These are phyloP conservation scores for Lecanicillium sp. DNA, from an alignment of 2,329 filamentous ascomycete genomes.

Conservation along the genomic window DNA sequence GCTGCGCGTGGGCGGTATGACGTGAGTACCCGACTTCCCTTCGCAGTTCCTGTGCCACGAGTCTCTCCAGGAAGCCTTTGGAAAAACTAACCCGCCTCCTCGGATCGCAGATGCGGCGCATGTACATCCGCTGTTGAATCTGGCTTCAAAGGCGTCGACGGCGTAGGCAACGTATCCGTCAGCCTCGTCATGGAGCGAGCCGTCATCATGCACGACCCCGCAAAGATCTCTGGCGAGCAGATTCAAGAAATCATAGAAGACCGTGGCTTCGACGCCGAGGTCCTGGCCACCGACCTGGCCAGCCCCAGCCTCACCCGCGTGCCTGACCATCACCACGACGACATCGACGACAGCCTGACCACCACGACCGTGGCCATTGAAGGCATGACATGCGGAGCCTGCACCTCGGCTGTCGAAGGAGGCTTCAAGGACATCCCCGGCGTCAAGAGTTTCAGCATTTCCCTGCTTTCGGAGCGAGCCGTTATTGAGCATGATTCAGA, in stretches of 20 bases:
- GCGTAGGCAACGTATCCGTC: constrained; percentile 80
- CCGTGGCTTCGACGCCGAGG: constrained; percentile 81
- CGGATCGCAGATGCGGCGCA: constrained; percentile 68
- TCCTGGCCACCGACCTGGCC: constrained; percentile 74
- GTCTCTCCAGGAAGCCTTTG: not conserved
- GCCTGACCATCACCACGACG: constrained; percentile 20
- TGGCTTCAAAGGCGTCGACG: constrained; percentile 75
- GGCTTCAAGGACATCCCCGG: constrained; percentile 70
- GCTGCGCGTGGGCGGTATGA: constrained; percentile 82
- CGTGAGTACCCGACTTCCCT: constrained; percentile 39
- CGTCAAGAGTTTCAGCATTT: constrained; percentile 71
- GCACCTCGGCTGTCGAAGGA: constrained; percentile 76
- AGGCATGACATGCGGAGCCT: constrained; percentile 89
- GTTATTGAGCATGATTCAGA: constrained; percentile 70
- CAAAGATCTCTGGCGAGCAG: constrained; percentile 62
- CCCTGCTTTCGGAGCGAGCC: constrained; percentile 75
- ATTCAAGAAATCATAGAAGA: constrained; percentile 86
- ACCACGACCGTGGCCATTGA: constrained; percentile 72
- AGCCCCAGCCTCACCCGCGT: constrained; percentile 38
- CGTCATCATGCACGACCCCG: constrained; percentile 84
- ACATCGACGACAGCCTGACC: constrained; percentile 33
- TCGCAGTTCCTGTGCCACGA: constrained; percentile 5
- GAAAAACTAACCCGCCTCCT: constrained; percentile 26
- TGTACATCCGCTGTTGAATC: constrained; percentile 94
- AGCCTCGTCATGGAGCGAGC: constrained; percentile 93